Evolutionary conservation across 164 flowering plant genomes (phyloP), one percentile per base, ranked within the genome.

Genomic region (Echeveria elegans): DNA sequence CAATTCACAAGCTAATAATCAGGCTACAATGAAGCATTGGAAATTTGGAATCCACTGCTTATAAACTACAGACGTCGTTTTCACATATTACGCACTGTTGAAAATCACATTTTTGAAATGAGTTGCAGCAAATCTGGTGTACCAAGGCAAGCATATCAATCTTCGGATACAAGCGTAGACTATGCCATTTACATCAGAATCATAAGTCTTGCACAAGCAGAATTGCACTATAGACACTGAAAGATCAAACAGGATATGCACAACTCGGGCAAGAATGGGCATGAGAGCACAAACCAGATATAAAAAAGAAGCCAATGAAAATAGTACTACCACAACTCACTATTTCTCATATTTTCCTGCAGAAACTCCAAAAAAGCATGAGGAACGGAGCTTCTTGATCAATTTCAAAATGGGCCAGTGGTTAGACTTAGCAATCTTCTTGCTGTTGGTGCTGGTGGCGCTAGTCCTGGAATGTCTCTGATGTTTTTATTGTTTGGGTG

Each of bases 211-310:
- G 52, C 21, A 18, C 52, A 50, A n/a, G 26, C 11, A 15, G 18
- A 43, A 43, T 43, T 43, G 47, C 18, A 15, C 16, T 43, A 43
- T 43, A 14, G 47, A 43, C 47, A 43, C 47, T 16, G 47, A 43
- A 43, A 43, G 18, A 52, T 67, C 66, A 74, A 65, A 70, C 66
- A 38, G 40, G 69, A 70, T 72, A 82, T 77, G 74, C 73, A 79
- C 83, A 82, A 68, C 74, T 71, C 76, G 59, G 67, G 74, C 68
- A 74, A 71, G 71, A 75, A 72, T 68, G 11, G 21, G 32, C 67
- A 0, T 18, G 47, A 43, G 47, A 43, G 18, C 15, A 16, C 4
- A 43, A 11, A 43, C 7, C 7, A 34, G 37, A 47, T 29, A 62
- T n/a, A n/a, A n/a, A n/a, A n/a, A n/a, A n/a, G n/a, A 43, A 15